Percentiles rank a stretch among this genome's conserved stretches.
phyloP scores from a whole-genome alignment of 176 grass and related monocot genomes.

The Triticum turgidum region DNA sequence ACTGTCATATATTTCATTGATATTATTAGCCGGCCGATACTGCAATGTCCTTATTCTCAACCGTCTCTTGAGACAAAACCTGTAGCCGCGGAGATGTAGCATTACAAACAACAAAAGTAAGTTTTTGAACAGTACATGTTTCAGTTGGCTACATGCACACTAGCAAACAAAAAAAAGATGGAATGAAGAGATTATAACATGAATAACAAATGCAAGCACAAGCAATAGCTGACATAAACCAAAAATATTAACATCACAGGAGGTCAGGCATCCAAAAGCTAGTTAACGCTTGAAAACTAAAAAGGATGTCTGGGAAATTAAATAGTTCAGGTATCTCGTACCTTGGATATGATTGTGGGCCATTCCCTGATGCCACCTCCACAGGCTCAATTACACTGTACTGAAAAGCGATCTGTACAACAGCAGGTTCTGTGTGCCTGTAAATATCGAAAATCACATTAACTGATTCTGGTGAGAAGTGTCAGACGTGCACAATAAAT shows the following conservation, averaged over 20 bases:
- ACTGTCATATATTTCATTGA: slow-evolving; percentile 90
- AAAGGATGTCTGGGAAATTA: slow-evolving; percentile 14
- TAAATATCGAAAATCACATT: slow-evolving; percentile 30
- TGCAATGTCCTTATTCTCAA: slow-evolving; percentile 94
- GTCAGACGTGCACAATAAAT: background rate
- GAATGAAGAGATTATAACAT: slow-evolving; percentile 9
- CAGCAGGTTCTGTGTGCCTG: slow-evolving; percentile 82
- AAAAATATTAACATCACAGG: background rate
- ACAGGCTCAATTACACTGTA: slow-evolving; percentile 80
- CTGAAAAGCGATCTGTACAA: slow-evolving; percentile 90
- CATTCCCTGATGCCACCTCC: slow-evolving; percentile 37
- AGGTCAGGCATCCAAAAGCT: background rate
- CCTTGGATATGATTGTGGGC: slow-evolving; percentile 51
- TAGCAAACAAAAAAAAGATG: background rate
- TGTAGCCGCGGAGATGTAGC: slow-evolving; percentile 43
- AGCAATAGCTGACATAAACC: slow-evolving; percentile 28
- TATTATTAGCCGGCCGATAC: slow-evolving; percentile 66
- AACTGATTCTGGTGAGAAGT: slow-evolving; percentile 1
- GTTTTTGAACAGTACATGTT: background rate
- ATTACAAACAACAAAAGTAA: slow-evolving; percentile 38
- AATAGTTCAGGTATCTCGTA: background rate
- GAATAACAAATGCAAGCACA: background rate
- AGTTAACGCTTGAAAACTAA: background rate
- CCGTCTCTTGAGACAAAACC: slow-evolving; percentile 79
- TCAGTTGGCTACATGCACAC: background rate